Evolutionary conservation across 768 basidiomycete species (phyloP).

Genomic region (Zangia roseola): DNA sequence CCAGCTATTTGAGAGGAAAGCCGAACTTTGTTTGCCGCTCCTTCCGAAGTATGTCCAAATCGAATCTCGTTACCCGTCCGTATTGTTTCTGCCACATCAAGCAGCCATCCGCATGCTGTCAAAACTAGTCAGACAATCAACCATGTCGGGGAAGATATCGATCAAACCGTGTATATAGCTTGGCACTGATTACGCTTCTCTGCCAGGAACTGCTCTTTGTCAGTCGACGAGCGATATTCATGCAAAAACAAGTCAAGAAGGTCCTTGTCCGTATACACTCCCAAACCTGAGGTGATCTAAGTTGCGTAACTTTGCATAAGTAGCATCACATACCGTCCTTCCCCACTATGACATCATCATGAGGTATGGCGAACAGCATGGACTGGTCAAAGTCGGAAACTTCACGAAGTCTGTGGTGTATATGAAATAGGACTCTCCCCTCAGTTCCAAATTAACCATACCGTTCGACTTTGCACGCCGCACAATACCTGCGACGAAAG

Average conservation of each 20-base stretch:
- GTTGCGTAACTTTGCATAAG: neutral
- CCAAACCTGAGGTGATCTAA: neutral
- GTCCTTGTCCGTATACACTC: constrained; percentile 3
- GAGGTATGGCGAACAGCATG: neutral
- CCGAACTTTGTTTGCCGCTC: neutral
- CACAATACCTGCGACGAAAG: constrained; percentile 14
- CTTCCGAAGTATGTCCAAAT: neutral
- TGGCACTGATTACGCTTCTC: neutral
- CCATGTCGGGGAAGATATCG: neutral
- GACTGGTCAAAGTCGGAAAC: neutral
- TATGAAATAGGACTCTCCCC: neutral
- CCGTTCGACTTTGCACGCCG: constrained; percentile 1
- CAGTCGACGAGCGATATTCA: neutral
- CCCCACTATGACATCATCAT: neutral
- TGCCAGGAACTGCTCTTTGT: constrained; percentile 3
- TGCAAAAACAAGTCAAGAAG: constrained; percentile 12
- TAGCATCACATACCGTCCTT: neutral
- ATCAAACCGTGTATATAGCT: neutral
- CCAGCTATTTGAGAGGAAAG: neutral
- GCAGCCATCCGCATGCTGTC: constrained; percentile 7
- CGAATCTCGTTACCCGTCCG: neutral
- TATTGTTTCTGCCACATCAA: neutral
- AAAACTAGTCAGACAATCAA: neutral
- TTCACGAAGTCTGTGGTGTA: neutral
- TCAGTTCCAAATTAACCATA: neutral